A percentile compares a stretch with the other conserved stretches of the same genome.
phyloP scores from a whole-genome alignment of 176 grass and related monocot species.

The Juncus effusus region DNA sequence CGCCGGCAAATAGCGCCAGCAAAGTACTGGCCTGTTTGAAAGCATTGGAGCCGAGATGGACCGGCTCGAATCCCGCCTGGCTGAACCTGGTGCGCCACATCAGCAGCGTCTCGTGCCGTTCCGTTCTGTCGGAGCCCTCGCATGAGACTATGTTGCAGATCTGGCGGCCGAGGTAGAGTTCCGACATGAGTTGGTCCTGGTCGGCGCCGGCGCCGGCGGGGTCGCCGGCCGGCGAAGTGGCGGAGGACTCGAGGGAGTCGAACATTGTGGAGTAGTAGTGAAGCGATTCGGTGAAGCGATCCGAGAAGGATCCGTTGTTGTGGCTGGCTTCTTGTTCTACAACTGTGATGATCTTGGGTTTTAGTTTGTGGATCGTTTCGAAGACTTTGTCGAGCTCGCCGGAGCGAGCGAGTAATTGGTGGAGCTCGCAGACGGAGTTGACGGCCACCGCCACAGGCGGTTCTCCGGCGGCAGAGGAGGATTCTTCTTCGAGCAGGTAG shows the following conservation, averaged over 20 bases:
- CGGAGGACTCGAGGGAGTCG: slow-evolving; percentile 70
- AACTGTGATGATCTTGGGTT: slow-evolving; percentile 77
- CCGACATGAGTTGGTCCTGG: slow-evolving; percentile 75
- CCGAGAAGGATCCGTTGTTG: slow-evolving; percentile 64
- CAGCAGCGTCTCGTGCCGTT: slow-evolving; percentile 77
- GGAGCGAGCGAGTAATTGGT: slow-evolving; percentile 61
- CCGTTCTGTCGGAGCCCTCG: slow-evolving; percentile 74
- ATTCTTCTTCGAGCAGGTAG: slow-evolving; percentile 56
- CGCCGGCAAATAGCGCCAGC: slow-evolving; percentile 76
- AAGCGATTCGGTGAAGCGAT: slow-evolving; percentile 85
- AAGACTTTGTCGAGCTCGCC: slow-evolving; percentile 84
- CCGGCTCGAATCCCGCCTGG: slow-evolving; percentile 64
- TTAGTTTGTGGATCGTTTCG: slow-evolving; percentile 53
- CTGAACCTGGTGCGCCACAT: slow-evolving; percentile 72
- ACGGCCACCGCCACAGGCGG: slow-evolving; percentile 66
- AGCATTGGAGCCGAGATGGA: slow-evolving; percentile 88
- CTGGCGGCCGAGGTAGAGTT: slow-evolving; percentile 86
- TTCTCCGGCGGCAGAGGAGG: slow-evolving; percentile 33
- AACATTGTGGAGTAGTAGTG: slow-evolving; percentile 99
- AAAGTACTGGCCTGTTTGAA: slow-evolving; percentile 96
- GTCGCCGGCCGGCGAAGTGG: slow-evolving; percentile 3
- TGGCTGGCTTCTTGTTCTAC: slow-evolving; percentile 94
- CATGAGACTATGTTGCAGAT: slow-evolving; percentile 93
- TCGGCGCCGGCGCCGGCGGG: slow-evolving; percentile 32
- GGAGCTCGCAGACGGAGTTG: slow-evolving; percentile 85